phyloP scores from a whole-genome alignment of 2,329 filamentous ascomycete genomes.

The Cercospora berteroae region DNA sequence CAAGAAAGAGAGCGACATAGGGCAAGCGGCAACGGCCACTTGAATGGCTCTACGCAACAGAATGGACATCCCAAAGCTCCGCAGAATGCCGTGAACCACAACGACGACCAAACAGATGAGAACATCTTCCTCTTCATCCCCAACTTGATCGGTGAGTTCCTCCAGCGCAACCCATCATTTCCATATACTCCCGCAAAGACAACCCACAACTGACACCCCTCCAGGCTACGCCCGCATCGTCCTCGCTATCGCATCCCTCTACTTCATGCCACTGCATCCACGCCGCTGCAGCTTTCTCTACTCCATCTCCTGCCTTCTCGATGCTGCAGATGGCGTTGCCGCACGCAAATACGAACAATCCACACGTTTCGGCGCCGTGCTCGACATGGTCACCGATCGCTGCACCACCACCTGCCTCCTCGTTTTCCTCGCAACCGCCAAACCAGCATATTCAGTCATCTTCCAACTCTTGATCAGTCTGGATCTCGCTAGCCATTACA shows the following conservation, averaged over 20 bases:
- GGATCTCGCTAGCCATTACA: conserved; percentile 94
- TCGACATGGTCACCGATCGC: conserved; percentile 98
- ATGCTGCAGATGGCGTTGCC: conserved; percentile 92
- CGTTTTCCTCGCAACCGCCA: conserved; percentile 91
- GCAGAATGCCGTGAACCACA: conserved; percentile 4
- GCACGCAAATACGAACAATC: conserved; percentile 84
- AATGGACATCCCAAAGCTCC: conserved; percentile 27
- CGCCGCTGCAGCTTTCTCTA: conserved; percentile 90
- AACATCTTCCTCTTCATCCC: conserved; percentile 56
- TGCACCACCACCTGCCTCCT: conserved; percentile 94
- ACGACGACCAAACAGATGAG: conserved; percentile 40
- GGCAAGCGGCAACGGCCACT: conserved; percentile 20
- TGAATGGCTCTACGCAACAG: conserved; percentile 21
- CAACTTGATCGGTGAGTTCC: conserved; percentile 50
- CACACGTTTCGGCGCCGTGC: conserved; percentile 90
- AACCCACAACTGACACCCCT: conserved; percentile 2
- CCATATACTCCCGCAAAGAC: not conserved
- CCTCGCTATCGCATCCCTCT: conserved; percentile 80
- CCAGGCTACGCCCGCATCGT: conserved; percentile 52
- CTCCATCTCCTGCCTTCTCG: conserved; percentile 89
- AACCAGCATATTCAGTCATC: conserved; percentile 87
- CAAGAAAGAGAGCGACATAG: conserved; percentile 18
- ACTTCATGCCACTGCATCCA: conserved; percentile 99
- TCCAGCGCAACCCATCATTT: not conserved
- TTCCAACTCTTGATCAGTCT: conserved; percentile 92